A percentile compares a stretch with the other conserved stretches of the same genome.
Evolutionary conservation across 1,284 basidiomycete species (phyloP).

Genomic region (Takashimella koratensis): DNA sequence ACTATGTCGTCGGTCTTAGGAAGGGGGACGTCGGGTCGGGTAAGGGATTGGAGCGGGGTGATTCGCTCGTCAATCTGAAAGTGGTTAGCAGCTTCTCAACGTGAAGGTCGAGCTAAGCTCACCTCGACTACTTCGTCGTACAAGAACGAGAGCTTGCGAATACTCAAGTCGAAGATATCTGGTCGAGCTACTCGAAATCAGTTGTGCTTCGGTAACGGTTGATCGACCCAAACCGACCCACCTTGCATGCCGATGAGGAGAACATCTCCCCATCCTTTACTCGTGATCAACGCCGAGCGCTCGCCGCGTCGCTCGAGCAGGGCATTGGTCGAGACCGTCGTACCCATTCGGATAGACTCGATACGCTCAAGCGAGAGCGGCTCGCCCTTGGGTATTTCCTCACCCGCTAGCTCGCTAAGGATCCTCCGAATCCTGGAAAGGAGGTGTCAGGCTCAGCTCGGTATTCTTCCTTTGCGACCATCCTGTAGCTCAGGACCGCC

Average conservation of each 20-base stretch:
- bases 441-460: background rate
- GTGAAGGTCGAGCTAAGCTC: slow-evolving; percentile 2
- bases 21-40: slow-evolving; percentile 17
- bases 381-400: slow-evolving; percentile 61
- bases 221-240: slow-evolving; percentile 6
- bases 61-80: slow-evolving; percentile 73
- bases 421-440: slow-evolving; percentile 69
- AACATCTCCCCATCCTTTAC: slow-evolving; percentile 62
- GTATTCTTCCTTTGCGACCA: background rate
- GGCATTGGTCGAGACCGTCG: slow-evolving; percentile 80
- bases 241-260: slow-evolving; percentile 40
- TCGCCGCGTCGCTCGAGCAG: slow-evolving; percentile 91
- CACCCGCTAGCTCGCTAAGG: slow-evolving; percentile 69
- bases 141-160: slow-evolving; percentile 72
- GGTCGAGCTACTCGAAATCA: slow-evolving; percentile 55
- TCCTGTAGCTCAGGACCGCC: background rate
- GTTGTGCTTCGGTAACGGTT: background rate
- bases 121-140: slow-evolving; percentile 83
- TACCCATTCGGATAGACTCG: slow-evolving; percentile 44
- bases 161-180: slow-evolving; percentile 78
- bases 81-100: slow-evolving; percentile 1
- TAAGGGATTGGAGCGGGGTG: slow-evolving; percentile 59
- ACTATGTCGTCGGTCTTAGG: slow-evolving; percentile 20
- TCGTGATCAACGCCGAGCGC: slow-evolving; percentile 85
- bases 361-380: slow-evolving; percentile 52